Percentiles rank a stretch among this genome's conserved stretches.
phyloP scores from a whole-genome alignment of 495 filamentous ascomycete genomes.

The Podospora pseudoanserina region DNA sequence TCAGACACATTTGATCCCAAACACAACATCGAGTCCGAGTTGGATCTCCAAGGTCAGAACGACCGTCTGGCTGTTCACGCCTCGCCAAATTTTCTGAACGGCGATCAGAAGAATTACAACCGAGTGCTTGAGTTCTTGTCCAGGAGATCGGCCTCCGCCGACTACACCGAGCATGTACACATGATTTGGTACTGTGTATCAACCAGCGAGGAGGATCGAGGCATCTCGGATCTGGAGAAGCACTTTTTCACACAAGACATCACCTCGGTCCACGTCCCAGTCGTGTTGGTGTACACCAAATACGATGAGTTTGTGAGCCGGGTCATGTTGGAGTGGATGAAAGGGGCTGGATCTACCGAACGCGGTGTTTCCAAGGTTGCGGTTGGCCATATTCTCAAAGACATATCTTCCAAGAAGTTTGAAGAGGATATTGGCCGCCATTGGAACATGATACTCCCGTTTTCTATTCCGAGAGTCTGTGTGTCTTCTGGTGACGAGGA shows the following conservation, averaged over 20 bases:
- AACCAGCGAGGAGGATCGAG: constrained; percentile 20
- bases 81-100: constrained; percentile 23
- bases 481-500: constrained; percentile 21
- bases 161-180: constrained; percentile 19
- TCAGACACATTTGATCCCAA: constrained; percentile 19
- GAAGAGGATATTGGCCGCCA: constrained; percentile 21
- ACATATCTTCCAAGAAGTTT: constrained; percentile 24
- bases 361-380: constrained; percentile 27
- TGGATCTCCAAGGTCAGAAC: constrained; percentile 29
- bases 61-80: constrained; percentile 24
- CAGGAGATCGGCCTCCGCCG: constrained; percentile 1
- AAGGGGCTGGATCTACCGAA: constrained; percentile 13
- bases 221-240: constrained; percentile 18
- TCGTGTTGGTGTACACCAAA: constrained; percentile 28
- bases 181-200: constrained; percentile 33
- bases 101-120: constrained; percentile 16
- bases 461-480: constrained; percentile 19
- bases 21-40: constrained; percentile 24
- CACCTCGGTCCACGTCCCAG: constrained; percentile 15
- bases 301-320: constrained; percentile 30
- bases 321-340: constrained; percentile 27
- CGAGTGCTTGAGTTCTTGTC: constrained; percentile 20
- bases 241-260: constrained; percentile 23
- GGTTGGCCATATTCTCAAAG: constrained; percentile 27
- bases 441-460: constrained; percentile 22